Conservation (phyloP, 1,284 basidiomycete genomes). For the Mixia osmundae region DNA sequence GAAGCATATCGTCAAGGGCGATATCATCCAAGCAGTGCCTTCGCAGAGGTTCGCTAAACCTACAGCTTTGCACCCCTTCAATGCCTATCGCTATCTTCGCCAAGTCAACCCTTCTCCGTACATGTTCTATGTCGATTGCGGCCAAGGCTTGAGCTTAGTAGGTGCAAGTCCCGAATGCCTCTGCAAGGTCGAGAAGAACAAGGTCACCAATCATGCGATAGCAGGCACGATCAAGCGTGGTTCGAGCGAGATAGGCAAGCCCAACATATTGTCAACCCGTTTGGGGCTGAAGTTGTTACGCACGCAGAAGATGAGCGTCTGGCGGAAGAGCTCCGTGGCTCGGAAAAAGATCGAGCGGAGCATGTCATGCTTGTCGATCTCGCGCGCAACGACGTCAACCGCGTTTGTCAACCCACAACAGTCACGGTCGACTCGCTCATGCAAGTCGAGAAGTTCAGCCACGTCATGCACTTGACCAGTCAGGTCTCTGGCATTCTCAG, state of each 20-base stretch:
- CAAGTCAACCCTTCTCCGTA: constrained; percentile 94
- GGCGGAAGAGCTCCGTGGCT: constrained; percentile 46
- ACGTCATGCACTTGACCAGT: constrained; percentile 92
- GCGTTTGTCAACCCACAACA: constrained; percentile 82
- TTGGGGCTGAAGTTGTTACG: not conserved
- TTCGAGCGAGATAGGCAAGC: constrained; percentile 51
- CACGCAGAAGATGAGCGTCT: constrained; percentile 59
- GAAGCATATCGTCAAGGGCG: constrained; percentile 79
- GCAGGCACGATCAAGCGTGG: constrained; percentile 85
- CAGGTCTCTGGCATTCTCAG: constrained; percentile 77
- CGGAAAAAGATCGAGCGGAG: constrained; percentile 88
- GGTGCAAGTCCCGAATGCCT: constrained; percentile 94
- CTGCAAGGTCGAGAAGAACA: constrained; percentile 78
- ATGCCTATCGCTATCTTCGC: constrained; percentile 42
- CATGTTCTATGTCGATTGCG: constrained; percentile 93
- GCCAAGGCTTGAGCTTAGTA: constrained; percentile 67
- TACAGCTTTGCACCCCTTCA: constrained; percentile 85
- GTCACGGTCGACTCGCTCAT: constrained; percentile 92
- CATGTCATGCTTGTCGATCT: constrained; percentile 99
- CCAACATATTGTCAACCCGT: not conserved
- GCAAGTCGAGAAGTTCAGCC: constrained; percentile 83
- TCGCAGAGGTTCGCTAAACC: constrained; percentile 68
- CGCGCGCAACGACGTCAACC: constrained; percentile 96
- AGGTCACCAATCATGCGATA: constrained; percentile 94
- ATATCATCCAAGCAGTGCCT: constrained; percentile 98